Evolutionary conservation across 371 early-diverging fungal genomes (phyloP), one percentile per base, ranked within the genome.

Genomic region (Blakeslea trispora): DNA sequence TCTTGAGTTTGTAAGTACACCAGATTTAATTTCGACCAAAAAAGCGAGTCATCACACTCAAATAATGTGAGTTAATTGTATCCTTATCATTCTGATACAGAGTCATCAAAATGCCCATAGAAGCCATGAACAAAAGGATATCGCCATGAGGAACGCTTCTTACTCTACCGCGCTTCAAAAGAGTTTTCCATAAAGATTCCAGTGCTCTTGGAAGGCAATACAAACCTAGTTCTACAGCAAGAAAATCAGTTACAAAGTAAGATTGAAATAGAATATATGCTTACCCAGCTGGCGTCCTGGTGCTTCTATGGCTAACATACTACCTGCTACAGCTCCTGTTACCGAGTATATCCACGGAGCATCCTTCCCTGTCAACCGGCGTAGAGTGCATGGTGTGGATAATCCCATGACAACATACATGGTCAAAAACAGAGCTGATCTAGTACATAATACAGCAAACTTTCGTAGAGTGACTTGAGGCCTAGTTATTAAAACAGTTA

Each of bases 131-230:
- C 47, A 89, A 71, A 2, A 80, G 61, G 19, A 82, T 75, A 51
- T 87, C 88, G 0, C 83, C 84, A 57, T 84, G 61, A 1, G 65
- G 73, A 15, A 82, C 54, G 57, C 64, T 75, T 42, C 75, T 75
- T 3, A 72, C 71, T 43, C 73, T 68, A 6, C 66, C 73, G 52
- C 72, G 64, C 53, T 79, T 77, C 14, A 78, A 61, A 39, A 75
- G 64, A 22, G 82, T 53, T 22, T 84, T 84, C 91, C 90, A 92
- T 23, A 77, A 66, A 10, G 85, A 78, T 62, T 92, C 92, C 44
- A 92, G 59, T 0, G 91, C 92, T 49, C 94, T 80, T 48, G 93
- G 85, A 46, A 92, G 68, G 61, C 89, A 88, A 66, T 94, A 94
- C 66, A 94, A 72, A 22, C 84, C 92, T 49, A 94, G 74, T 67